These are phyloP conservation scores for Phoenix roebelenii DNA, from an alignment of 176 grass and related monocot genomes.

Conservation along the genomic window DNA sequence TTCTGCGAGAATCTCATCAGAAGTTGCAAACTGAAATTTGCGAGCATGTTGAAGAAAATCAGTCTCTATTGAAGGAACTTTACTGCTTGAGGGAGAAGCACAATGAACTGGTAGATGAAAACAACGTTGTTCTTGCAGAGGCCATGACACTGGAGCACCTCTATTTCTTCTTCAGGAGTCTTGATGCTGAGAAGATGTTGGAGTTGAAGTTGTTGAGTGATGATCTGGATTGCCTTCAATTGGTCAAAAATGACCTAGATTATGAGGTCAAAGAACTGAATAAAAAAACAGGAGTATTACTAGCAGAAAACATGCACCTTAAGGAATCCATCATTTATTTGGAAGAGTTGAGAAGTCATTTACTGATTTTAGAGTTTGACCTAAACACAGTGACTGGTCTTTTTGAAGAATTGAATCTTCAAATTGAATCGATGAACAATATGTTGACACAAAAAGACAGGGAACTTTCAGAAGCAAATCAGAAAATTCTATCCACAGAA, in stretches of 20 bases:
- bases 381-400: slow-evolving; percentile 35
- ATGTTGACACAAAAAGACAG: slow-evolving; percentile 36
- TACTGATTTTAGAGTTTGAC: slow-evolving; percentile 68
- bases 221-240: slow-evolving; percentile 54
- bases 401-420: slow-evolving; percentile 42
- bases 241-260: slow-evolving; percentile 39
- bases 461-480: slow-evolving; percentile 45
- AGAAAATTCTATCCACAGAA: slow-evolving; percentile 39
- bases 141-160: slow-evolving; percentile 62
- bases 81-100: slow-evolving; percentile 33
- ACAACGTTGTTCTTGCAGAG: slow-evolving; percentile 31
- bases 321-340: slow-evolving; percentile 39
- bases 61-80: slow-evolving; percentile 37
- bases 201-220: slow-evolving; percentile 47
- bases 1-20: slow-evolving; percentile 28
- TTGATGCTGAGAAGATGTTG: slow-evolving; percentile 63
- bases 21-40: slow-evolving; percentile 35
- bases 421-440: slow-evolving; percentile 31
- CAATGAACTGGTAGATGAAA: slow-evolving; percentile 38
- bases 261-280: slow-evolving; percentile 28
- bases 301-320: slow-evolving; percentile 52
- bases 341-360: slow-evolving; percentile 41
- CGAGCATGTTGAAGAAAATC: slow-evolving; percentile 33
- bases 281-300: slow-evolving; percentile 28
- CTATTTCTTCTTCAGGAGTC: slow-evolving; percentile 58